Percentiles rank a stretch among this genome's conserved stretches.
phyloP scores from a whole-genome alignment of 805 yeast genomes.

The Blastobotrys mokoenaii region DNA sequence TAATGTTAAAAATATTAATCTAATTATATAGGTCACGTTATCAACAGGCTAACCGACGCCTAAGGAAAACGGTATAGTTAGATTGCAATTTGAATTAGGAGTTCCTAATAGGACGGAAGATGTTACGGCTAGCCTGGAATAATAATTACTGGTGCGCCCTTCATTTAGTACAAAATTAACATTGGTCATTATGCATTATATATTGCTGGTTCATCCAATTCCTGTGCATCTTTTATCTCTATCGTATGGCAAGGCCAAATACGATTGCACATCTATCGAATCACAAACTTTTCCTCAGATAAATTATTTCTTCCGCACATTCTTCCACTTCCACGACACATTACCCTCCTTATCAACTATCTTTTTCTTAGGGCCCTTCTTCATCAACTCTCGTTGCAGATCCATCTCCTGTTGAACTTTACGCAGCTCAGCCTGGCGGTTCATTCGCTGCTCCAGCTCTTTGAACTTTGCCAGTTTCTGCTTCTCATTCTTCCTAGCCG shows the following conservation, averaged over 20 bases:
- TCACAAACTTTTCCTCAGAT: too few relatives aligned
- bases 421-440: constrained; percentile 59
- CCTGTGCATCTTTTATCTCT: too few relatives aligned
- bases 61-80: too few relatives aligned
- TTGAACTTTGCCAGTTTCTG: constrained; percentile 44
- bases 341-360: constrained; percentile 57
- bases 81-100: too few relatives aligned
- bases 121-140: too few relatives aligned
- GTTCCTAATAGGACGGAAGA: too few relatives aligned
- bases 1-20: too few relatives aligned
- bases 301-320: constrained; percentile 31
- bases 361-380: constrained; percentile 81
- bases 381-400: constrained; percentile 78
- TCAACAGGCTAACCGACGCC: too few relatives aligned
- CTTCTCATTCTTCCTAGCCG: constrained; percentile 16
- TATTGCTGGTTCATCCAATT: background rate
- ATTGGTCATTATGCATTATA: constrained; percentile 3
- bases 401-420: constrained; percentile 68
- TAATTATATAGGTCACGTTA: too few relatives aligned
- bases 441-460: constrained; percentile 53
- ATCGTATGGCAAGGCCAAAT: background rate
- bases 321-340: constrained; percentile 76
- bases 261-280: background rate
- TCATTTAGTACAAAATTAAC: too few relatives aligned
- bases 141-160: too few relatives aligned